phyloP scores from a whole-genome alignment of 768 basidiomycete genomes.

The Chlorophyllum brunneum region DNA sequence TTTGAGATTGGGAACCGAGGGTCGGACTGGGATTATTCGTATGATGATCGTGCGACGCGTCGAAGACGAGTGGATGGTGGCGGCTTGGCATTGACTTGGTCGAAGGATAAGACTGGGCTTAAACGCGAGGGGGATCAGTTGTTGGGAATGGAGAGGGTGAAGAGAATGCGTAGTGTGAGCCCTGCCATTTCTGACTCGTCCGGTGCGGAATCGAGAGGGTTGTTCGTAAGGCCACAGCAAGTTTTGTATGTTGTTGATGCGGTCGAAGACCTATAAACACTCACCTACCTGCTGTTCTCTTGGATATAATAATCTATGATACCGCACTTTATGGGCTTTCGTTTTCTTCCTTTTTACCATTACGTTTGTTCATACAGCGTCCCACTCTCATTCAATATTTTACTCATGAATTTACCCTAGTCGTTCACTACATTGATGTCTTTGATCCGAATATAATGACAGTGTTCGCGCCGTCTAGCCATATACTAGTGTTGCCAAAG shows the following conservation, averaged over 20 bases:
- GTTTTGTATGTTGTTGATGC: conserved; percentile 87
- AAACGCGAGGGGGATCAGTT: conserved; percentile 42
- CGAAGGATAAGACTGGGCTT: conserved; percentile 26
- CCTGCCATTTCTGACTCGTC: conserved; percentile 57
- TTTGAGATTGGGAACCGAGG: conserved; percentile 64
- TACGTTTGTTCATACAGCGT: conserved; percentile 1
- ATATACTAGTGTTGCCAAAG: too few relatives aligned
- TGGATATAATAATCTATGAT: neutral
- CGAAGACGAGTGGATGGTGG: conserved; percentile 40
- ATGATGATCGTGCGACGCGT: conserved; percentile 43
- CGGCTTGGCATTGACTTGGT: conserved; percentile 18
- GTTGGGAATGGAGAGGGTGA: conserved; percentile 58
- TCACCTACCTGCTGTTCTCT: neutral
- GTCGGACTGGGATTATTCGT: conserved; percentile 56
- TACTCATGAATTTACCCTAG: conserved; percentile 2
- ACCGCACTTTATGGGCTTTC: neutral
- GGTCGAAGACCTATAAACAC: conserved; percentile 32
- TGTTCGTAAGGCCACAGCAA: conserved; percentile 84
- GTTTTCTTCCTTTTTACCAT: neutral
- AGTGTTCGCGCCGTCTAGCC: too few relatives aligned
- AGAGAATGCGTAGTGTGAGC: conserved; percentile 67
- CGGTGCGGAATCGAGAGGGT: conserved; percentile 57
- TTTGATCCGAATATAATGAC: neutral
- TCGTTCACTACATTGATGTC: conserved; percentile 2
- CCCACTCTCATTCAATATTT: conserved; percentile 5